Evolutionary conservation across 441 rosid genomes (phyloP).

Genomic region (Aquilaria agallochum): DNA sequence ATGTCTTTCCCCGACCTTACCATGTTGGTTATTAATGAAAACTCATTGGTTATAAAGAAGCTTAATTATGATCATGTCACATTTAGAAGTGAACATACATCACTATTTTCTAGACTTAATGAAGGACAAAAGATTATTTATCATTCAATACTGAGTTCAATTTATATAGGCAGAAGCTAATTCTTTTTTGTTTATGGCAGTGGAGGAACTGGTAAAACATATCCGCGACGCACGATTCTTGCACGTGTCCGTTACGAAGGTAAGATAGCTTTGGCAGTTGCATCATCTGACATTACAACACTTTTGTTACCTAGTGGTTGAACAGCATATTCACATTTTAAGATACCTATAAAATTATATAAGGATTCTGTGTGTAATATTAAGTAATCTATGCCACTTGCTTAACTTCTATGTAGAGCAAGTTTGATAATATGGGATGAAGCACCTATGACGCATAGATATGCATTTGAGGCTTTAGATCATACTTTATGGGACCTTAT

Average conservation of each 20-base stretch:
- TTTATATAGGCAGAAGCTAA: background rate
- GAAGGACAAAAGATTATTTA: background rate
- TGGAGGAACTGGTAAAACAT: background rate
- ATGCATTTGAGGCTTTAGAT: slow-evolving; percentile 6
- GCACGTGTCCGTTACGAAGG: background rate
- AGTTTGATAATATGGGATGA: slow-evolving; percentile 3
- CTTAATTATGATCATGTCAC: too few species aligned
- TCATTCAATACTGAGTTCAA: background rate
- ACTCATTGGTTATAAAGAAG: too few species aligned
- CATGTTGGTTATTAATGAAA: too few species aligned
- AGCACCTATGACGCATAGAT: slow-evolving; percentile 1
- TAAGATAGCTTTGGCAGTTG: background rate
- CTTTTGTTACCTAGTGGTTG: background rate
- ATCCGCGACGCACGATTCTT: background rate
- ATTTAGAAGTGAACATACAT: background rate
- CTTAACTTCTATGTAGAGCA: background rate
- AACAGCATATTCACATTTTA: background rate
- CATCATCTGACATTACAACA: background rate
- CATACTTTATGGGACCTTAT: background rate
- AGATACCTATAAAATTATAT: background rate
- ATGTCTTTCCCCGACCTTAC: too few species aligned
- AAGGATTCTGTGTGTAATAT: background rate
- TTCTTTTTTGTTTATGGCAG: background rate
- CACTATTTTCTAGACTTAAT: background rate
- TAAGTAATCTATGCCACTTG: background rate